A percentile compares a stretch with the other conserved stretches of the same genome.
phyloP scores from a whole-genome alignment of 176 grass and related monocot genomes.

The Dactylis glomerata region DNA sequence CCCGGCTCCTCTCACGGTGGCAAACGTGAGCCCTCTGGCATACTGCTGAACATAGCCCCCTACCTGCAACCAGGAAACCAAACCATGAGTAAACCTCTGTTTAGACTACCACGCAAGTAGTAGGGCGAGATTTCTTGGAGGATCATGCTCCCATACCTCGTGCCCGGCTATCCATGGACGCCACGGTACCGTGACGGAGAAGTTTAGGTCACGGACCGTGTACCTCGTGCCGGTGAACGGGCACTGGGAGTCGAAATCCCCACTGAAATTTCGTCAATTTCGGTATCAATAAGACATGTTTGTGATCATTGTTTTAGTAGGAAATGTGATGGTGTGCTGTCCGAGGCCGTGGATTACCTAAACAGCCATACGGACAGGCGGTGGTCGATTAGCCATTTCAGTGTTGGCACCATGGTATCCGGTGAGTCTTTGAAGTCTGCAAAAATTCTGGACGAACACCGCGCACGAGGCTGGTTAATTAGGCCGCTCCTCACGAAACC shows the following conservation, averaged over 20 bases:
- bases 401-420: background rate
- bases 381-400: background rate
- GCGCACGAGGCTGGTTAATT: background rate
- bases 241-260: background rate
- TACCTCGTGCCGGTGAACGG: background rate
- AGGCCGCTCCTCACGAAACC: background rate
- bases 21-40: constrained; percentile 29
- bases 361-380: background rate
- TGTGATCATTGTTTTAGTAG: background rate
- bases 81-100: background rate
- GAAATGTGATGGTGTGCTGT: background rate
- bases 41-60: constrained; percentile 41
- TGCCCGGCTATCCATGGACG: background rate
- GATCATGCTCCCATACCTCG: background rate
- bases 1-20: constrained; percentile 38
- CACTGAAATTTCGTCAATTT: background rate
- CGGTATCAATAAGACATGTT: background rate
- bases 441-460: background rate
- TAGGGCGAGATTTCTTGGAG: background rate
- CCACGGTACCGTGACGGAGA: background rate
- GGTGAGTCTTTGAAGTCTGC: background rate
- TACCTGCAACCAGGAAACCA: constrained; percentile 1
- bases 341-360: background rate
- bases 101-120: no score
- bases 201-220: background rate